Base-by-base conservation (phyloP, 139 green algal genomes). In the Chlamydomonas incerta region DNA sequence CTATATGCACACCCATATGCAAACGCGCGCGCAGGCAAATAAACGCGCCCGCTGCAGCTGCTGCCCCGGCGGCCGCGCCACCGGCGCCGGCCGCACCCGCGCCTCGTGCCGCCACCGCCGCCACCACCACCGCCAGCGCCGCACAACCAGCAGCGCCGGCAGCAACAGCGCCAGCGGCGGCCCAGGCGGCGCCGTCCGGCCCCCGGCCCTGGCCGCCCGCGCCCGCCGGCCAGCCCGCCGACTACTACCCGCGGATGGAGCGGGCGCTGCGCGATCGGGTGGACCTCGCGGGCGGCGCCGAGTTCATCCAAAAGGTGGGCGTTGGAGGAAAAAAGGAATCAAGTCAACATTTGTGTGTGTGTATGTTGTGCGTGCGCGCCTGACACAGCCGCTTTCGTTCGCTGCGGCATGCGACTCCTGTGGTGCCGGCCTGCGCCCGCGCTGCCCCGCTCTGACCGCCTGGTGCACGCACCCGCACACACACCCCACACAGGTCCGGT, bases 231-330 rank as follows among this genome's bases (percentile, higher is more conserved):
- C 77, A 83, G 63, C 77, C 77, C 13, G 15, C 63, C 18, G 77
- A 83, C 63, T 83, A 83, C 46, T 83, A 47, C 8, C 3, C 24
- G 1, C 77, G 77, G 1, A 6, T 83, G n/a, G 77, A 74, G 31
- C 21, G 6, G 63, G 63, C 77, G 6, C 50, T 83, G 37, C 2
- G 52, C 1, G 75, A 83, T 0, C 58, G 60, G 15, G 26, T 83
- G 60, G 62, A 71, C 10, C 3, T 13, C 50, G 66, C 15, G 31
- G 47, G 50, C 29, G 72, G 34, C 6, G 28, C 72, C 29, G 72
- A 80, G 72, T 80, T 80, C 50, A 41, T 81, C 13, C 68, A 62
- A 10, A 3, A 24, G 55, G 55, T 62, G 20, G 8, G 55, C 20
- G 55, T 28, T 2, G 9, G 55, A 24, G 21, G n/a, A n/a, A n/a